phyloP scores from a whole-genome alignment of 371 early-diverging fungal species.

The Smittium mucronatum region DNA sequence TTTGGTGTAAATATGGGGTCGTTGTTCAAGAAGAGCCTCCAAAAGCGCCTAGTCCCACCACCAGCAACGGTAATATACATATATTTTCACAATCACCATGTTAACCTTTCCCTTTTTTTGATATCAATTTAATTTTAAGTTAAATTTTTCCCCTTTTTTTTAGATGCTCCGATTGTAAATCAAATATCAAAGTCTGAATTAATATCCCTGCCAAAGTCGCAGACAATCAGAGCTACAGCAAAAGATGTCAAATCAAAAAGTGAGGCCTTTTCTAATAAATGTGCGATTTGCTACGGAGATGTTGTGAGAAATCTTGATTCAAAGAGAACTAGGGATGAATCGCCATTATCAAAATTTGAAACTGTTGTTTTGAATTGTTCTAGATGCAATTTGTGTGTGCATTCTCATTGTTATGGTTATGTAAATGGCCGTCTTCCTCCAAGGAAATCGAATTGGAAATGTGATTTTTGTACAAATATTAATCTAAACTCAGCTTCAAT shows the following conservation, averaged over 20 bases:
- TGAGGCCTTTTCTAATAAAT: neutral
- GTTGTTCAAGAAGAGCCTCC: constrained; percentile 15
- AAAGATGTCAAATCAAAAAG: neutral
- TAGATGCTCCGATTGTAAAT: too few relatives aligned
- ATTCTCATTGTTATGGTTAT: neutral
- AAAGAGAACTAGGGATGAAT: too few relatives aligned
- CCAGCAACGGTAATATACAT: too few relatives aligned
- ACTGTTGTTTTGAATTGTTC: neutral
- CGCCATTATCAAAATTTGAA: too few relatives aligned
- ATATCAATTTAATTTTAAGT: too few relatives aligned
- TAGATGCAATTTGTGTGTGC: neutral
- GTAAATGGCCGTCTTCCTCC: neutral
- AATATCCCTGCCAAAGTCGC: too few relatives aligned
- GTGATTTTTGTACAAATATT: neutral
- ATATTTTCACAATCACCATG: too few relatives aligned
- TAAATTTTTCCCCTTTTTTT: too few relatives aligned
- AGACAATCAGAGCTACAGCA: too few relatives aligned
- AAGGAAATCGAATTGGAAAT: neutral
- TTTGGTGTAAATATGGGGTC: constrained; percentile 60
- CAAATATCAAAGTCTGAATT: too few relatives aligned
- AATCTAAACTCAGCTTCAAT: neutral
- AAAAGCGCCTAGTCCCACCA: neutral
- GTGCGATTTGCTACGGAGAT: neutral
- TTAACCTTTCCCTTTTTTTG: too few relatives aligned
- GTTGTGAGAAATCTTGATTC: too few relatives aligned